Percentiles rank a stretch among this genome's conserved stretches.
Evolutionary conservation across 2,329 filamentous ascomycete species (phyloP).

Genomic region (Teratosphaeria gauchensis): DNA sequence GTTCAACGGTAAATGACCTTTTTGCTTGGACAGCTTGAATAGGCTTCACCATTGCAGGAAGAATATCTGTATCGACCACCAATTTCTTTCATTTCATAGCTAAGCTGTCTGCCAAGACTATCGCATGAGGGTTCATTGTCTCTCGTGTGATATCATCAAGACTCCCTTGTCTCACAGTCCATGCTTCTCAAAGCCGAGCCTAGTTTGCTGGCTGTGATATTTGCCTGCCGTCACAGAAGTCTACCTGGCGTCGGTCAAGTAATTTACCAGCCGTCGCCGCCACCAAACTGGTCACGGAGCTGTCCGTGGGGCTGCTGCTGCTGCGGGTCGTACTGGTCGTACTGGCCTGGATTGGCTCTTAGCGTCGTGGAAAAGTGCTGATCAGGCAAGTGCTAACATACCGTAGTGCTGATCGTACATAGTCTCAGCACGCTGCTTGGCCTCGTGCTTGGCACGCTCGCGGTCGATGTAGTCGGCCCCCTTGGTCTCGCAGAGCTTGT

Average conservation of each 20-base stretch:
- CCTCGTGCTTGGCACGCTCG: constrained; percentile 38
- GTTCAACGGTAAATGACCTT: neutral
- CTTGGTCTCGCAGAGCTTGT: constrained; percentile 58
- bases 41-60: neutral
- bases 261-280: constrained; percentile 43
- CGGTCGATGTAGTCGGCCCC: constrained; percentile 40
- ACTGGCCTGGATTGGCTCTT: constrained; percentile 18
- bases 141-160: neutral
- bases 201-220: neutral
- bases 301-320: constrained; percentile 27
- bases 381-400: neutral
- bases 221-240: neutral
- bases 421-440: constrained; percentile 32
- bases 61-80: neutral
- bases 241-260: neutral
- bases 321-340: constrained; percentile 34
- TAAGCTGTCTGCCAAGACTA: neutral
- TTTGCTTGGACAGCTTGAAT: neutral
- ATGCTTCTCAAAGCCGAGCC: neutral
- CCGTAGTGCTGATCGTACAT: constrained; percentile 43
- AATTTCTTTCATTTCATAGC: neutral
- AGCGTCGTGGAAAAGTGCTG: constrained; percentile 15
- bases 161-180: neutral
- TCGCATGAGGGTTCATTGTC: neutral
- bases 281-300: constrained; percentile 24